These are phyloP conservation scores for Vachellia collinsii DNA, from an alignment of 306 rosid genomes.

Conservation along the genomic window DNA sequence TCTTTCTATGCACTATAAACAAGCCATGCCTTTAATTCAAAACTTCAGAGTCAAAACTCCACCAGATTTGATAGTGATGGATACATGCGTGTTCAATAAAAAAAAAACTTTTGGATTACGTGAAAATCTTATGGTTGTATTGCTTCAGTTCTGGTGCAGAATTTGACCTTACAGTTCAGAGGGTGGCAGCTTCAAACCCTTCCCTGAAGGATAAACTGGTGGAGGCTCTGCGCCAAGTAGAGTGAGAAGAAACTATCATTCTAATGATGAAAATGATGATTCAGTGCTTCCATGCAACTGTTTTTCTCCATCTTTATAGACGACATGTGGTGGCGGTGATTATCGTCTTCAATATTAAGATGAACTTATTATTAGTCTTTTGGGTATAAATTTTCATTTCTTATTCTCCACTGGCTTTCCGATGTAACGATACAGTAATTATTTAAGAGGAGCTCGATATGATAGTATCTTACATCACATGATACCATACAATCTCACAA, in stretches of 20 bases:
- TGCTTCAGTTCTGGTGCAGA: slow-evolving; percentile 84
- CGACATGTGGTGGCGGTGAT: not conserved
- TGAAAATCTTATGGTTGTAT: slow-evolving; percentile 38
- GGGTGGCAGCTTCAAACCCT: slow-evolving; percentile 93
- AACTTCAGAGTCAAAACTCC: slow-evolving; percentile 24
- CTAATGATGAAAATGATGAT: slow-evolving; percentile 1
- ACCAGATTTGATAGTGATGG: not conserved
- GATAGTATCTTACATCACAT: not conserved
- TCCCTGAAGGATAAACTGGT: slow-evolving; percentile 75
- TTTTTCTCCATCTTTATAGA: not conserved
- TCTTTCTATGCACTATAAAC: slow-evolving; percentile 9
- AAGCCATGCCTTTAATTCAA: slow-evolving; percentile 24
- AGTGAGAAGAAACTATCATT: slow-evolving; percentile 42
- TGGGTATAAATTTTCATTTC: not conserved
- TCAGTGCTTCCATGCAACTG: not conserved
- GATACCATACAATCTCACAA: no score
- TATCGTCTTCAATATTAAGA: not conserved
- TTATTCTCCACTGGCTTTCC: not conserved
- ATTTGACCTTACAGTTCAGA: slow-evolving; percentile 80
- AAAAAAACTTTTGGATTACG: slow-evolving; percentile 1
- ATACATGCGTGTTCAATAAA: not conserved
- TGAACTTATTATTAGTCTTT: not conserved
- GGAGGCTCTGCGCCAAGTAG: slow-evolving; percentile 55
- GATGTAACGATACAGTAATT: not conserved
- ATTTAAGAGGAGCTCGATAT: not conserved